These are phyloP conservation scores for Coleophoma cylindrospora DNA, from an alignment of 2,329 filamentous ascomycete genomes.

Conservation along the genomic window DNA sequence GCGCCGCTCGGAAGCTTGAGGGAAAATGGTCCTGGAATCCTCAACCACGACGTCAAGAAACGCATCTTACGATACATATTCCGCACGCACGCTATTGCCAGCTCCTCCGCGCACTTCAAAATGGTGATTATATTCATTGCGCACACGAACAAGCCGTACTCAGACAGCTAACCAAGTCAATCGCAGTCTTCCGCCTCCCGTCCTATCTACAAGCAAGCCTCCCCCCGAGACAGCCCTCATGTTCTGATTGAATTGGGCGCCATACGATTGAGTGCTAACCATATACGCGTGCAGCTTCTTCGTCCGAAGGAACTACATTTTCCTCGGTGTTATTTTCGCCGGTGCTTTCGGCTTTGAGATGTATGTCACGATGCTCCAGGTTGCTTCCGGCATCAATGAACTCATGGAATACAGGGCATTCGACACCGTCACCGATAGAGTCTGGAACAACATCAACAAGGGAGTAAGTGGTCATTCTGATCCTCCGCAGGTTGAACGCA, in stretches of 20 bases:
- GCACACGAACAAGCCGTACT: neutral
- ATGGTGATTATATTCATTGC: conserved; percentile 20
- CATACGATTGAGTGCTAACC: neutral
- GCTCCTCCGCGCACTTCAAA: conserved; percentile 13
- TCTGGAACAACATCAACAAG: conserved; percentile 89
- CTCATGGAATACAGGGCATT: conserved; percentile 57
- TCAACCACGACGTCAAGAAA: conserved; percentile 8
- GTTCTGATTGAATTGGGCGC: too few relatives aligned
- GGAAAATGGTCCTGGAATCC: neutral
- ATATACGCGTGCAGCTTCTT: conserved; percentile 54
- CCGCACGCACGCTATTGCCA: conserved; percentile 6
- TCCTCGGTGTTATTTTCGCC: conserved; percentile 81
- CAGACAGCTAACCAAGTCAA: conserved; percentile 17
- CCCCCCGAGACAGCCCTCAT: conserved; percentile 1
- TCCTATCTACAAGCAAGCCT: conserved; percentile 27
- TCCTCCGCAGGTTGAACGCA: neutral
- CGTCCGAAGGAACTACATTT: conserved; percentile 82
- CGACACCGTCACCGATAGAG: conserved; percentile 72
- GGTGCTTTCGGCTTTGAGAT: conserved; percentile 89
- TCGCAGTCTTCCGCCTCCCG: conserved; percentile 21
- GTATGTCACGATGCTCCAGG: conserved; percentile 50
- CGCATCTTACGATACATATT: conserved; percentile 8
- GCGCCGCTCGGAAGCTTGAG: conserved; percentile 1
- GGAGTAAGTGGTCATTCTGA: conserved; percentile 63
- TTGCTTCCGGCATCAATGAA: neutral